Percentiles rank a stretch among this genome's conserved stretches.
phyloP scores from a whole-genome alignment of 1,139 yeast genomes.

The Candida pseudocylindracea region DNA sequence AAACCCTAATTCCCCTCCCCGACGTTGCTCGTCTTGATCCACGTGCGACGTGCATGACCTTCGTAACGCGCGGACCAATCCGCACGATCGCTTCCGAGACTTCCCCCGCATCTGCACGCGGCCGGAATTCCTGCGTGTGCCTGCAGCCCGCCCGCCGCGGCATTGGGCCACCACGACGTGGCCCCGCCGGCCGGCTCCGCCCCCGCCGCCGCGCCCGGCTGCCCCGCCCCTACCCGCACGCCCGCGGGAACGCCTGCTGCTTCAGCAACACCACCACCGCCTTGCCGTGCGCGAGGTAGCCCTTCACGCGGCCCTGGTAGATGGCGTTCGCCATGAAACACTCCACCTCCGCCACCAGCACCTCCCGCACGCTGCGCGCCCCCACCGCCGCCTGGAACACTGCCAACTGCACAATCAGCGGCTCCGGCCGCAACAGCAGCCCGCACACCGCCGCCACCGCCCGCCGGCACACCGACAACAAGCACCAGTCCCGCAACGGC shows the following conservation, averaged over 20 bases:
- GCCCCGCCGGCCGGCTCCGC: too few species aligned
- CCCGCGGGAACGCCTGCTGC: conserved; percentile 44
- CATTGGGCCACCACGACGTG: too few species aligned
- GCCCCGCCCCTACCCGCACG: too few species aligned
- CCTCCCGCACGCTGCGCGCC: conserved; percentile 1
- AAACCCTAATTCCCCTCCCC: too few species aligned
- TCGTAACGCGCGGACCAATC: too few species aligned
- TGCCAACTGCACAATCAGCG: conserved; percentile 21
- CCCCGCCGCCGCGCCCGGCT: too few species aligned
- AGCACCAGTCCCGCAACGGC: conserved; percentile 14
- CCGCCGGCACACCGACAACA: conserved; percentile 20
- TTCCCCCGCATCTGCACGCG: too few species aligned
- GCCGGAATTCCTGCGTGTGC: too few species aligned
- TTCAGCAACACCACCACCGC: conserved; percentile 60
- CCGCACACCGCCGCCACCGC: conserved; percentile 13
- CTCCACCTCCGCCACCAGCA: conserved; percentile 34
- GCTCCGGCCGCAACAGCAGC: conserved; percentile 6
- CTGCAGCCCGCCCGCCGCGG: too few species aligned
- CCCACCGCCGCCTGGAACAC: conserved; percentile 25
- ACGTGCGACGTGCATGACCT: too few species aligned
- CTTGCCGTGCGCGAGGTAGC: conserved; percentile 63
- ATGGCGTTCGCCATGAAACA: conserved; percentile 53
- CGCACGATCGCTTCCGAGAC: too few species aligned
- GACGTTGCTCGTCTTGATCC: too few species aligned
- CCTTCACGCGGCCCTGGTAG: conserved; percentile 41